phyloP scores from a whole-genome alignment of 2,329 filamentous ascomycete genomes.

The Tolypocladium ophioglossoides region DNA sequence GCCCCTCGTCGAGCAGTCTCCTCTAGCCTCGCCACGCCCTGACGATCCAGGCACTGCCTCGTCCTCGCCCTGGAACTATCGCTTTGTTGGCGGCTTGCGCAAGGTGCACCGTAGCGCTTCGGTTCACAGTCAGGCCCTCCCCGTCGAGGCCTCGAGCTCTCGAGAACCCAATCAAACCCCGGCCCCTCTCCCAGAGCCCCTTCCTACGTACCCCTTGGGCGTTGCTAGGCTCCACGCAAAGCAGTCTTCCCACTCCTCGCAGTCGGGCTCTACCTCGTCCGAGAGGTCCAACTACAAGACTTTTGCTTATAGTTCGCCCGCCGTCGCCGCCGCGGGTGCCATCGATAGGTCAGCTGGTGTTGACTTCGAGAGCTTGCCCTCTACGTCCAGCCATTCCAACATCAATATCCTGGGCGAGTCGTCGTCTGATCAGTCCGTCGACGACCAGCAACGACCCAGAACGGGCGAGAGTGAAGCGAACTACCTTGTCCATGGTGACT shows the following conservation, averaged over 20 bases:
- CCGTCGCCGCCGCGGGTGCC: background rate
- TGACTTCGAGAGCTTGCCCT: slow-evolving; percentile 28
- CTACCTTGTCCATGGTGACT: slow-evolving; percentile 40
- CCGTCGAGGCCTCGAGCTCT: background rate
- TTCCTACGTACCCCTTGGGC: background rate
- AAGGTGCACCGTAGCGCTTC: slow-evolving; percentile 27
- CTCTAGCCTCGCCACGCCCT: slow-evolving; percentile 1
- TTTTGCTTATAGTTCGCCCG: slow-evolving; percentile 34
- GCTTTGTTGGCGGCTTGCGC: slow-evolving; percentile 43
- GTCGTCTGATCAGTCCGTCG: slow-evolving; percentile 28
- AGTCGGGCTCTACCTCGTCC: slow-evolving; percentile 32
- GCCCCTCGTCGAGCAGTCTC: slow-evolving; percentile 29
- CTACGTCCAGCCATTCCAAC: slow-evolving; percentile 36
- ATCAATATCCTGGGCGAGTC: slow-evolving; percentile 41
- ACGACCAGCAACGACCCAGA: slow-evolving; percentile 21
- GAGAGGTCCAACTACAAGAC: slow-evolving; percentile 45
- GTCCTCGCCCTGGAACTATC: slow-evolving; percentile 41
- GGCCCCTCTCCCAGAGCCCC: background rate
- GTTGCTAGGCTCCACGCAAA: slow-evolving; percentile 9
- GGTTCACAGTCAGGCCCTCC: background rate
- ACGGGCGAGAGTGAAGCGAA: slow-evolving; percentile 36
- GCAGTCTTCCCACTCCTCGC: slow-evolving; percentile 15
- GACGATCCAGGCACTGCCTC: slow-evolving; percentile 4
- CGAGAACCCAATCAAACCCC: background rate
- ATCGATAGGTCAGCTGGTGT: slow-evolving; percentile 3